A percentile compares a stretch with the other conserved stretches of the same genome.
Evolutionary conservation across 2,329 filamentous ascomycete species (phyloP).

Genomic region (Endoconidiophora polonica): DNA sequence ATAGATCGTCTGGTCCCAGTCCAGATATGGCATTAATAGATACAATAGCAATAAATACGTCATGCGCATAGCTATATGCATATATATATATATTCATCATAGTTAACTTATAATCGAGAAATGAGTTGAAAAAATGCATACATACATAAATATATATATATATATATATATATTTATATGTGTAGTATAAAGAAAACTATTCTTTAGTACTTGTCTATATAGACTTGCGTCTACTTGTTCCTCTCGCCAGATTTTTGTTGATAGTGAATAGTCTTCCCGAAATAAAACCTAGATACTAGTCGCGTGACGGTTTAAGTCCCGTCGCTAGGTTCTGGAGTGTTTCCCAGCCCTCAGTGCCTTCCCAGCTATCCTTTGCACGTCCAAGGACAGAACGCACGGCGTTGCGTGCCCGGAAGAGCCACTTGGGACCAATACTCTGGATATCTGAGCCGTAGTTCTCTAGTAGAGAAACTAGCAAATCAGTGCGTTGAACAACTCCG

Average conservation of each 20-base stretch:
- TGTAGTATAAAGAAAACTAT: too few species aligned
- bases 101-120: too few species aligned
- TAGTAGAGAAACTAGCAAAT: slow-evolving; percentile 66
- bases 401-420: slow-evolving; percentile 77
- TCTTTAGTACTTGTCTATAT: too few species aligned
- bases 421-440: slow-evolving; percentile 56
- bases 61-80: too few species aligned
- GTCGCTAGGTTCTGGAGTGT: slow-evolving; percentile 40
- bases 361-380: slow-evolving; percentile 67
- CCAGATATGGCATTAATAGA: too few species aligned
- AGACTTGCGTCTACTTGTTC: neutral
- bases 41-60: neutral
- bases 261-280: neutral
- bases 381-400: slow-evolving; percentile 72
- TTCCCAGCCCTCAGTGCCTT: slow-evolving; percentile 54
- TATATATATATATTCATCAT: too few species aligned
- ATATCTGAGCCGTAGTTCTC: slow-evolving; percentile 57
- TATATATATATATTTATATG: too few species aligned
- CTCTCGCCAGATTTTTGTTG: neutral
- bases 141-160: too few species aligned
- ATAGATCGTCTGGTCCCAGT: too few species aligned
- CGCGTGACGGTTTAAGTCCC: slow-evolving; percentile 26
- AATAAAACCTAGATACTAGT: neutral
- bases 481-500: slow-evolving; percentile 58
- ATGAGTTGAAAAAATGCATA: too few species aligned